These are phyloP conservation scores for Leucoagaricus sp. DNA, from an alignment of 1,284 basidiomycete species.

Conservation along the genomic window DNA sequence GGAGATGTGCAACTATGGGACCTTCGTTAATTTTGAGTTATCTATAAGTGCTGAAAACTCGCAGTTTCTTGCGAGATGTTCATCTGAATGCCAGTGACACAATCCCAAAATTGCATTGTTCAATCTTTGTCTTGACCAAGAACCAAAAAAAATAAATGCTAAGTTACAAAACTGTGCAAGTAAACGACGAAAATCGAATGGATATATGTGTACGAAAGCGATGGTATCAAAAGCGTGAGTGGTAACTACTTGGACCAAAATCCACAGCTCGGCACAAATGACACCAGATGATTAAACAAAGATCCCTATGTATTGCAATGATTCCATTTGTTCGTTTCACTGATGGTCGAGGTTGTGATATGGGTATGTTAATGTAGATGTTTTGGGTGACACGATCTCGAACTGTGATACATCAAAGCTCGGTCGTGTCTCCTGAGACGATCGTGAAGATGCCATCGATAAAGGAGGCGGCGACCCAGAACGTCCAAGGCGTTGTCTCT, in stretches of 20 bases:
- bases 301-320: constrained; percentile 1
- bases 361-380: constrained; percentile 37
- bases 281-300: constrained; percentile 14
- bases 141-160: constrained; percentile 9
- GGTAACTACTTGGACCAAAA: constrained; percentile 2
- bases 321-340: constrained; percentile 6
- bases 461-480: constrained; percentile 30
- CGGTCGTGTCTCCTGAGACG: constrained; percentile 38
- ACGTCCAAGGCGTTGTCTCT: constrained; percentile 22
- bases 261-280: not conserved
- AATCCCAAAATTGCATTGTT: too few relatives aligned
- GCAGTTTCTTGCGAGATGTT: too few relatives aligned
- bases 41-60: too few relatives aligned
- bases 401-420: constrained; percentile 51
- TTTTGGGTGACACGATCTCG: constrained; percentile 50
- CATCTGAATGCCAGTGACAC: too few relatives aligned
- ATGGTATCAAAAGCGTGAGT: constrained; percentile 3
- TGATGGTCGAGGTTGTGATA: constrained; percentile 38
- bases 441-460: constrained; percentile 37
- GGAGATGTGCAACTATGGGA: constrained; percentile 15
- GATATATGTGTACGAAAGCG: not conserved
- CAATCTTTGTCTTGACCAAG: not conserved
- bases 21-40: too few relatives aligned
- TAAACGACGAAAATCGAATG: not conserved
- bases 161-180: constrained; percentile 5